phyloP scores from a whole-genome alignment of 345 rosid genomes.

The Cochlearia excelsa region DNA sequence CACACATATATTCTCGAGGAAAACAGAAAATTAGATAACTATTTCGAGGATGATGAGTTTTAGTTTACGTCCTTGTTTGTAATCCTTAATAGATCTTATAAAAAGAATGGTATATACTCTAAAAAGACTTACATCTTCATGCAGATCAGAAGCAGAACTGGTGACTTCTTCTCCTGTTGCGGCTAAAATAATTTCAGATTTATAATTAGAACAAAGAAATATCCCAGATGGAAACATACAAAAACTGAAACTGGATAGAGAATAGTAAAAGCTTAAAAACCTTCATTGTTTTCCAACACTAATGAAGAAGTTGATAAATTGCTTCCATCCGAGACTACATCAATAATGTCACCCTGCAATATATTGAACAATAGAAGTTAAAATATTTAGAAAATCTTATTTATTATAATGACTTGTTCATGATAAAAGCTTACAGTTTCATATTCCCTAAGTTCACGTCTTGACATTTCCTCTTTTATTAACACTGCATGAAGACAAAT shows the following conservation, averaged over 20 bases:
- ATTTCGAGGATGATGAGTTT: conserved; percentile 4
- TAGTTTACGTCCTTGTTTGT: not conserved
- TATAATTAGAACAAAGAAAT: no score
- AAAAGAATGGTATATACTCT: not conserved
- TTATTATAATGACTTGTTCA: not conserved
- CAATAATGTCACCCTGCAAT: conserved; percentile 24
- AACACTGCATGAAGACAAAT: conserved; percentile 32
- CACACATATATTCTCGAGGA: not conserved
- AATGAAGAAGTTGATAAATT: conserved; percentile 18
- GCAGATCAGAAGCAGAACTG: conserved; percentile 9
- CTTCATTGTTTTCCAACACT: conserved; percentile 20
- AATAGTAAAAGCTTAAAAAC: conserved; percentile 19
- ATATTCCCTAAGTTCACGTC: conserved; percentile 31
- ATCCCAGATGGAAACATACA: no score
- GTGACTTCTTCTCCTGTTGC: conserved; percentile 31
- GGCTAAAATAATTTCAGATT: conserved; percentile 10
- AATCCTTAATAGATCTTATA: conserved; percentile 1
- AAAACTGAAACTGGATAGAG: no score
- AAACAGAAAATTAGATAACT: conserved; percentile 8
- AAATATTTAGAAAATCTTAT: not conserved
- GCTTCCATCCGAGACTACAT: conserved; percentile 22
- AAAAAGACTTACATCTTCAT: conserved; percentile 30
- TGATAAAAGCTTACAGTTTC: conserved; percentile 41
- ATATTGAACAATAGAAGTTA: not conserved
- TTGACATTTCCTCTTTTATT: conserved; percentile 27